Evolutionary conservation across 148 eudicot species (phyloP), one percentile per base, ranked within the genome.

Genomic region (Camellia sinensis): DNA sequence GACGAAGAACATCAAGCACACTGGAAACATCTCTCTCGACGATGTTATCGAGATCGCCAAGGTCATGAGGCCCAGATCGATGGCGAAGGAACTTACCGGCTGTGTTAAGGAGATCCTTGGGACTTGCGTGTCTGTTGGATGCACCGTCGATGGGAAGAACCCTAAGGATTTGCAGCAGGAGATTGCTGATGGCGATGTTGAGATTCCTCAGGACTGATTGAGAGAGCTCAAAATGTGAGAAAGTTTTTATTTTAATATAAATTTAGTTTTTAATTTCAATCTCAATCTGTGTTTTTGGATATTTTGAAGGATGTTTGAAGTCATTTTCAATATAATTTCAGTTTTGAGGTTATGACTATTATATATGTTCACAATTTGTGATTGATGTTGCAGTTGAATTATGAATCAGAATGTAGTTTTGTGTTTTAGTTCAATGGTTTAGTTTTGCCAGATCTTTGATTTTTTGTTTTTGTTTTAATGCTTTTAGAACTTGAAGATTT

Each of bases 311-410:
- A 18, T 44, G 40, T 60, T 61, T 46, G 68, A 76, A 63, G 3
- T 62, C 12, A 60, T 75, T 75, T 60, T 61, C 43, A 15, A 72
- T 52, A 21, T 21, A 72, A 50, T 52, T 53, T 53, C 76, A 52
- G 76, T 53, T 73, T 54, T 73, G 59, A 48, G 59, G 3, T 70
- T 50, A 17, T 17, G 65, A 17, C 22, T 18, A 18, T 61, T 50
- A 15, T 41, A 11, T 48, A 18, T 37, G 56, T 19, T 12, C 2
- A 3, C 3, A 70, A 46, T 57, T 13, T 57, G 61, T 15, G 4
- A 57, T 57, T 44, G 73, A 15, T 44, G 6, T 4, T 5, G 13
- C 5, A 5, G 53, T 45, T 44, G 73, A 21, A 48, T 46, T 54
- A 8, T 48, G 17, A 65, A 8, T 65, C 43, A 11, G 69, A 65